A percentile compares a stretch with the other conserved stretches of the same genome.
Evolutionary conservation across 768 basidiomycete genomes (phyloP).

Genomic region (Termitomyces sp.): DNA sequence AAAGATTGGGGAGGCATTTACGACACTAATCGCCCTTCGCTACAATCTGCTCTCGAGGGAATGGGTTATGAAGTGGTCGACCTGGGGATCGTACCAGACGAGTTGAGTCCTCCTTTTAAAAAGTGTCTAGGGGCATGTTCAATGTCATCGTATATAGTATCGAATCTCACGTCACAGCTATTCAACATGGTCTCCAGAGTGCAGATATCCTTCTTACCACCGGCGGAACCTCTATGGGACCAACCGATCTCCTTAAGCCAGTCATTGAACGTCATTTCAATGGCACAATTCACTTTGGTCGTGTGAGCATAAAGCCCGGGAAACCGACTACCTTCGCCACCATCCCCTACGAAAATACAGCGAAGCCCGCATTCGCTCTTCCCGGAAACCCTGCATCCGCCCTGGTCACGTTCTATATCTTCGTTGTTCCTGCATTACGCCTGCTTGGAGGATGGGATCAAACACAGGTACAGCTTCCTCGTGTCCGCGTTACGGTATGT

Average conservation of each 20-base stretch:
- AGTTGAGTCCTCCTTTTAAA: conserved; percentile 37
- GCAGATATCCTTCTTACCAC: conserved; percentile 83
- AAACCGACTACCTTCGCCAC: conserved; percentile 92
- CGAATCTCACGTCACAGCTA: conserved; percentile 51
- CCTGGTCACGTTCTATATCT: conserved; percentile 80
- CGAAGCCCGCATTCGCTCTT: conserved; percentile 75
- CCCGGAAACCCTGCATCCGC: conserved; percentile 91
- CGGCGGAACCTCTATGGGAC: conserved; percentile 91
- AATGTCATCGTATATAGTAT: conserved; percentile 39
- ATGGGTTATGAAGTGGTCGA: conserved; percentile 78
- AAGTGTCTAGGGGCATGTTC: not conserved
- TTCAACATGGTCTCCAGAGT: conserved; percentile 50
- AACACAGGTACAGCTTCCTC: conserved; percentile 52
- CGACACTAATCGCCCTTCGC: conserved; percentile 84
- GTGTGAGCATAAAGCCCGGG: conserved; percentile 79
- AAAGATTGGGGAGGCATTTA: conserved; percentile 68
- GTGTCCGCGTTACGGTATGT: conserved; percentile 61
- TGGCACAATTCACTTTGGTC: conserved; percentile 82
- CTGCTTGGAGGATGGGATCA: conserved; percentile 65
- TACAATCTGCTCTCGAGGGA: conserved; percentile 64
- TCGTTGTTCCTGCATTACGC: conserved; percentile 79
- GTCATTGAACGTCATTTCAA: conserved; percentile 76
- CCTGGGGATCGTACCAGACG: conserved; percentile 75
- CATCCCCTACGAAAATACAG: conserved; percentile 43
- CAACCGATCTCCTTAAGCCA: conserved; percentile 83